Evolutionary conservation across 345 rosid species (phyloP), one percentile per base, ranked within the genome.

Genomic region (Garcia nutans): DNA sequence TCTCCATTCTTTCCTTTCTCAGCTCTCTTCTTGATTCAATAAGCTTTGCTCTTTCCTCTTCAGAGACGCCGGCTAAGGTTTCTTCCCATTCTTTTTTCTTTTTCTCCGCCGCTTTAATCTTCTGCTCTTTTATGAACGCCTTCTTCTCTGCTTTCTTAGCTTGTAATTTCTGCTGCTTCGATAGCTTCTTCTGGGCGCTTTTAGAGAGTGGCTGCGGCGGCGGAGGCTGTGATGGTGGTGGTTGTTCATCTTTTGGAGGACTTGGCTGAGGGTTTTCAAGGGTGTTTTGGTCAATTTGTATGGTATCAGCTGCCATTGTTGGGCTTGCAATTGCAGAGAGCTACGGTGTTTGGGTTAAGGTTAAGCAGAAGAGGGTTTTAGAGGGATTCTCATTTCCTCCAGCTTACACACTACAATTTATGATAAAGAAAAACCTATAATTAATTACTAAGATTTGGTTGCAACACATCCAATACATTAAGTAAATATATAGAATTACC

Each of bases 131-230:
- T 78, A 80, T 69, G 3, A 45, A 76, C 17, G 99, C 98, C 81
- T 93, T 92, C 85, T 91, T 96, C 93, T 92, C 97, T 5, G 95
- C 90, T 79, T 93, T 96, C 88, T 88, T 88, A 47, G 85, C 97
- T 69, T 89, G 97, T 85, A 61, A 92, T 71, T 81, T 86, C 82
- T 85, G 88, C 72, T 89, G 98, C 86, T 86, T 96, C 82, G 93
- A 74, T 5, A 85, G 89, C 90, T 86, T 92, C 89, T 92, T 96
- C 74, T 89, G 93, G 23, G 97, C 97, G 20, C 75, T 92, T 78
- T 93, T 92, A 2, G 98, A 96, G 23, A 89, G 84, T 0, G 84
- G 79, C 11, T 61, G 44, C 61, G 24, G 28, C 0, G 70, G 41
- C 5, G 58, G 72, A 19, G 72, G n/a, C 11, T 60, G 45, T 26